Base-by-base conservation (phyloP, 2,329 filamentous ascomycete genomes). In the Hypoxylon sp. region DNA sequence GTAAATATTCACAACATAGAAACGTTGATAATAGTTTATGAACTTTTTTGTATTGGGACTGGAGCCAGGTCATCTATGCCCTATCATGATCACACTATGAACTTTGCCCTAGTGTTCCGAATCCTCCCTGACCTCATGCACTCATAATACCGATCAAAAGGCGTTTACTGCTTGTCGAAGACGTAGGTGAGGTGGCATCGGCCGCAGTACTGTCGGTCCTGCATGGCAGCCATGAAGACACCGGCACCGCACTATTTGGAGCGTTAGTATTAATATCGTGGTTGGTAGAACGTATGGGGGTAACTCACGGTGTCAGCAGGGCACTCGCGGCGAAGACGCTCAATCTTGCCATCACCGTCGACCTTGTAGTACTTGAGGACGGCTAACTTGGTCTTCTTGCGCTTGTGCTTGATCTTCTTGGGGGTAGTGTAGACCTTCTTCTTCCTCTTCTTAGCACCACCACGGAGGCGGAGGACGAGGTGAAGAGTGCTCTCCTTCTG, bases 351-450 rank as follows among this genome's bases (percentile, higher is more conserved):
- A 81, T 99, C 96, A 79, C 93, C 93, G 85, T 98, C 96, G 79
- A 99, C 96, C 93, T 99, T 99, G 93, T 99, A 99, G 93, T 99
- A 99, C 92, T 99, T 99, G 85, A 99, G 94, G 78, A 99, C 95
- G 80, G 96, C 96, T 84, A 99, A 88, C 92, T 99, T 99, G 91
- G 93, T 97, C 95, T 99, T 99, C 94, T 98, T 99, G 89, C 94
- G 92, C 94, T 99, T 99, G 92, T 99, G 96, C 96, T 99, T 99
- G 92, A 99, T 99, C 94, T 99, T 99, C 94, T 99, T 99, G 84
- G 96, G 96, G 81, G 96, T 99, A 83, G 93, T 98, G 93, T 99
- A 99, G 78, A 99, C 96, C 94, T 99, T 99, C 94, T 97, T 97
- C 93, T 99, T 99, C 86, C 97, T 91, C 93, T 98, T 98, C 94